Base-by-base conservation (phyloP, 148 eudicot genomes). In the Beta vulgaris region DNA sequence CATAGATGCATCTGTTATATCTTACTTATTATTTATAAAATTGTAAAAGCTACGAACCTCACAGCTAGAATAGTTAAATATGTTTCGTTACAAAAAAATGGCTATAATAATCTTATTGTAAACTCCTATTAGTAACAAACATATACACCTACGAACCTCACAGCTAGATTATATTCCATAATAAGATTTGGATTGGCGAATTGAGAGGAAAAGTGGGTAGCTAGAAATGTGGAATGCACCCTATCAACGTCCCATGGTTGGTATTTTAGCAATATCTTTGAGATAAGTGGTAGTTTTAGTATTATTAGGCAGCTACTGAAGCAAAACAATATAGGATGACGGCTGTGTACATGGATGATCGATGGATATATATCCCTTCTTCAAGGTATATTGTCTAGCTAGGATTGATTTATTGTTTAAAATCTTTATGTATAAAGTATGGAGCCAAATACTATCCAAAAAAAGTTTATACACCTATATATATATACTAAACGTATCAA, bases 331-430 rank as follows among this genome's bases (percentile, higher is more conserved):
- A 71, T 55, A 49, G 36, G 75, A 73, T 26, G 68, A 44, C 68
- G 68, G 76, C 69, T 43, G 36, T 40, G 68, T 57, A 61, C 76
- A 73, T 61, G 57, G 28, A 16, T n/a, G n/a, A n/a, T n/a, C n/a
- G n/a, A n/a, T n/a, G n/a, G n/a, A n/a, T n/a, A n/a, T n/a, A n/a
- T n/a, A n/a, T 23, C 39, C 76, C 68, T 59, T 69, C 21, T 72
- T 60, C 31, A 61, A 15, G 76, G 55, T 29, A 59, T 21, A 31
- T 29, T 68, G 25, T 37, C 4, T 5, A 40, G 44, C 13, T 23
- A 51, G 26, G 12, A 7, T 46, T 68, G 23, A 43, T 1, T 67
- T 67, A 0, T 36, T 36, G 6, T 65, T 18, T 14, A 29, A 36
- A 40, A 46, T 11, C 13, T 0, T 46, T 14, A 14, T 48, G 53